Conservation (phyloP, 73 alveolate genomes). For the Vitrella brassicaformis region DNA sequence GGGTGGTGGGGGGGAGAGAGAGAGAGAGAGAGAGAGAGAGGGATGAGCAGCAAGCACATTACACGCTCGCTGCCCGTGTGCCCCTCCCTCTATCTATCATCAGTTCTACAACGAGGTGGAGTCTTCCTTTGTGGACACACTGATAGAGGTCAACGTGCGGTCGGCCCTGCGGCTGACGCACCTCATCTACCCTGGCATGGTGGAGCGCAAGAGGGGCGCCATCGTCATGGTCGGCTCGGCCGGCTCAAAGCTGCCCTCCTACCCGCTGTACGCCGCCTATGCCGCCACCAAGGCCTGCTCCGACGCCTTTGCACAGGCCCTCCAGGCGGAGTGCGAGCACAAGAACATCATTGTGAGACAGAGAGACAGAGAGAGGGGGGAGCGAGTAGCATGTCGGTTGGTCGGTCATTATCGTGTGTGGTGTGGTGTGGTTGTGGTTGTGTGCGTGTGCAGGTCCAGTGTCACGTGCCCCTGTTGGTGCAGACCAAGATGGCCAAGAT, state of each 20-base stretch:
- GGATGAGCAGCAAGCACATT: no score
- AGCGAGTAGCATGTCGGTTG: neutral
- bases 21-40: no score
- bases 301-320: neutral
- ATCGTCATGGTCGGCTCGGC: neutral
- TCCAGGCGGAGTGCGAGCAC: neutral
- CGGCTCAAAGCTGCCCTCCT: neutral
- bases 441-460: neutral
- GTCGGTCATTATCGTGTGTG: neutral
- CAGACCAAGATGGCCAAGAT: slow-evolving; percentile 28
- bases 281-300: neutral
- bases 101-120: slow-evolving; percentile 4
- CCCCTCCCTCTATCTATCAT: no score
- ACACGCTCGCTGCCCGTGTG: no score
- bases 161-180: neutral
- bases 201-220: slow-evolving; percentile 18
- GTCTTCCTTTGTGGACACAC: neutral
- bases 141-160: slow-evolving; percentile 2
- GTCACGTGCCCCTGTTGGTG: slow-evolving; percentile 22
- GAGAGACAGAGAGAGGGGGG: neutral
- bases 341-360: neutral
- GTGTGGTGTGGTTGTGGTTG: neutral
- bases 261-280: neutral
- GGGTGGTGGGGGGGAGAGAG: no score
- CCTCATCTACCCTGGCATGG: slow-evolving; percentile 8